Evolutionary conservation across 495 filamentous ascomycete species (phyloP), one percentile per base, ranked within the genome.

Genomic region (Penicillium pancosmium): DNA sequence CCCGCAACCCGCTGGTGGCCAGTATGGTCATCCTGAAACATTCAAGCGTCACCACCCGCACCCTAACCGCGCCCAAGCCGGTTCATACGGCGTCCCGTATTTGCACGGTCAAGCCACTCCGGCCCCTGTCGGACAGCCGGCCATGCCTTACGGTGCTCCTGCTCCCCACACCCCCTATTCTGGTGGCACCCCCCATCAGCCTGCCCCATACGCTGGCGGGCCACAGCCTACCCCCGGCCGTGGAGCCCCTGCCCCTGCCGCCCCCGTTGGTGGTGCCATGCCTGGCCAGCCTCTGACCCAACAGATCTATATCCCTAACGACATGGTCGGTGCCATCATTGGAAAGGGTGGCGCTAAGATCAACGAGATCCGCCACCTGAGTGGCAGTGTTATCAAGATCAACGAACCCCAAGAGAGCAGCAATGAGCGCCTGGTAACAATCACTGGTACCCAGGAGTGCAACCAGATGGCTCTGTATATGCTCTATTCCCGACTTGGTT

Each of bases 381-480:
- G 90, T 66, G 95, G 95, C 60, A 98, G 94, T 75, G 93, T 98
- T 12, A 98, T 98, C 71, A 98, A 98, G 84, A 98, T 98, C 80
- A 98, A 98, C 73, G 94, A 98, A 70, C 94, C 94, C 0, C 93
- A 97, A 67, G 95, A 98, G 72, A 98, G 95, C 76, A 97, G 92
- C 81, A 98, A 98, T 68, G 94, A 98, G 78, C 85, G 94, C 55
- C 80, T 98, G 52, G 94, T 98, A 27, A 98, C 94, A 8, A 97
- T 98, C 65, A 97, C 95, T 5, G 94, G 94, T 52, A 98, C 94
- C 8, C 91, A 93, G 61, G 94, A 97, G 70, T 96, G 92, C 79
- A 98, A 98, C 76, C 89, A 96, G 75, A 98, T 98, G 93, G 94
- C 94, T 21, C 80, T 98, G 50, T 98, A 98, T 73, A 97, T 98